A percentile compares a stretch with the other conserved stretches of the same genome.
Conservation (phyloP, 495 filamentous ascomycete species). For the Annulohypoxylon maeteangense region DNA sequence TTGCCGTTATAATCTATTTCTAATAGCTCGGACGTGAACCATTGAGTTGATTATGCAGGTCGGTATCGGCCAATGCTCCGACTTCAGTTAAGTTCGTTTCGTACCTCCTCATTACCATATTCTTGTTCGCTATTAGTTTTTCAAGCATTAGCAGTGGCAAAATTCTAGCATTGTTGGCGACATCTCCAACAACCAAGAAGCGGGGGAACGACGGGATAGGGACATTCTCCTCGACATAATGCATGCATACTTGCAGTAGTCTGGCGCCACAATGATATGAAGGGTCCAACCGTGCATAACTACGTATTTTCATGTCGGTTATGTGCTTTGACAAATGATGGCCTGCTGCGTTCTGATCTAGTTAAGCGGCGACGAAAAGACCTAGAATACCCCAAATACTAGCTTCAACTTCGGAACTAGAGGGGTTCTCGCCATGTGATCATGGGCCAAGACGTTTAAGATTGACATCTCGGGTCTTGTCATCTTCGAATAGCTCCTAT, state of each 20-base stretch:
- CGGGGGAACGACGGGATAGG: slow-evolving; percentile 5
- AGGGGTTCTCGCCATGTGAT: not conserved
- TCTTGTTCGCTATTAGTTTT: not conserved
- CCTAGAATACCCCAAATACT: not conserved
- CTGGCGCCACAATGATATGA: slow-evolving; percentile 26
- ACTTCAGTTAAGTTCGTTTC: not conserved
- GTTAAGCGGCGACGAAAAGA: not conserved
- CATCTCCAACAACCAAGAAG: slow-evolving; percentile 16
- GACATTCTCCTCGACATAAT: slow-evolving; percentile 1
- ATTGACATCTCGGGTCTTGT: not conserved
- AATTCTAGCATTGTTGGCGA: not conserved
- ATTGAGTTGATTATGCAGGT: not conserved
- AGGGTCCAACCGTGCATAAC: not conserved
- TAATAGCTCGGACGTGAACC: not conserved
- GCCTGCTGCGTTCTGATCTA: not conserved
- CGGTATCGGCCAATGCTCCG: not conserved
- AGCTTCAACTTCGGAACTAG: not conserved
- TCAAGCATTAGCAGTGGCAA: not conserved
- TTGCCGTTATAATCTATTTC: not conserved
- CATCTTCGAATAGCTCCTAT: not conserved
- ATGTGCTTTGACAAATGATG: not conserved
- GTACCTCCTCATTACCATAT: not conserved
- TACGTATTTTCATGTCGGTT: not conserved
- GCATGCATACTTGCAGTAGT: slow-evolving; percentile 22
- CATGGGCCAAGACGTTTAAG: not conserved